phyloP scores from a whole-genome alignment of 106 monocot species.

The Dendrobium catenatum region DNA sequence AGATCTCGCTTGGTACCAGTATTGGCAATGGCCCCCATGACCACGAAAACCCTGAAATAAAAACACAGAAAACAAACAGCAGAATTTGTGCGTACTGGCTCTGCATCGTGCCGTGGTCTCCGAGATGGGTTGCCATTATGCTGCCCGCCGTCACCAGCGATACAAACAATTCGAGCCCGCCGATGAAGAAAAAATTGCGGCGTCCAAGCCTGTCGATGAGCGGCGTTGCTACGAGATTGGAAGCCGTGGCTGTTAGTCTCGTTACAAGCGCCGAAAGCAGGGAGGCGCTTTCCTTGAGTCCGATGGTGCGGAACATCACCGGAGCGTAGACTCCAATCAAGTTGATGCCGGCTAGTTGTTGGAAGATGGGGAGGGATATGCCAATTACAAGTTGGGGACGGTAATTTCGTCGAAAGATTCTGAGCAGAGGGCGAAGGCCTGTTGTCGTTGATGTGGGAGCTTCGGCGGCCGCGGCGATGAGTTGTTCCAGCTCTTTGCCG shows the following conservation, averaged over 20 bases:
- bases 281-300: constrained; percentile 21
- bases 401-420: constrained; percentile 13
- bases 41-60: constrained; percentile 19
- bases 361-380: constrained; percentile 27
- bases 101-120: constrained; percentile 11
- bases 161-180: constrained; percentile 35
- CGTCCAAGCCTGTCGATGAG: constrained; percentile 31
- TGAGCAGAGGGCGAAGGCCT: background rate
- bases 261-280: constrained; percentile 24
- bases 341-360: constrained; percentile 37
- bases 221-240: constrained; percentile 2
- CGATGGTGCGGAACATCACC: constrained; percentile 28
- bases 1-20: constrained; percentile 33
- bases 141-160: constrained; percentile 28
- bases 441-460: background rate
- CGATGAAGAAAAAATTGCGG: constrained; percentile 25
- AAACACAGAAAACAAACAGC: constrained; percentile 8
- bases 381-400: constrained; percentile 43
- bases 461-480: background rate
- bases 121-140: constrained; percentile 18
- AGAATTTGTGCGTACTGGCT: constrained; percentile 14
- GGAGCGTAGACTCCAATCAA: constrained; percentile 32
- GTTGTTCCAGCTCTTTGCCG: constrained; percentile 25
- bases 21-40: constrained; percentile 35
- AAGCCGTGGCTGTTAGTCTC: constrained; percentile 8